Conservation (phyloP, 1,284 basidiomycete genomes). For the Cryptococcus sp. region DNA sequence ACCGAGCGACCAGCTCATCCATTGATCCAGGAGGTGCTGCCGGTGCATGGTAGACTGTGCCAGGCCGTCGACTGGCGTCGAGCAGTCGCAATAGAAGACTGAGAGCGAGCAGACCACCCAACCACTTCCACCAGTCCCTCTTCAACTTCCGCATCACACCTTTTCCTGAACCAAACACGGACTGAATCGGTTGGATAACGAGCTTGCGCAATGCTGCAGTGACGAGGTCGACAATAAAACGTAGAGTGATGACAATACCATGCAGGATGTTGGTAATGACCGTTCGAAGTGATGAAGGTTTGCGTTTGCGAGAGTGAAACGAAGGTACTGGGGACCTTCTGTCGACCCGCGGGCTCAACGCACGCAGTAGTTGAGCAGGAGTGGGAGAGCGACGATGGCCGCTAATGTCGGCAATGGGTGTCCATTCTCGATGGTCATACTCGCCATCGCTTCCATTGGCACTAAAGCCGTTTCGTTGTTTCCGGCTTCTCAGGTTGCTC, state of each 20-base stretch:
- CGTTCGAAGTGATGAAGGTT: slow-evolving; percentile 26
- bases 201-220: slow-evolving; percentile 10
- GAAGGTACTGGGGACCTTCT: slow-evolving; percentile 25
- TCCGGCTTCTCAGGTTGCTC: no score
- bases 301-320: slow-evolving; percentile 16
- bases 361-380: slow-evolving; percentile 31
- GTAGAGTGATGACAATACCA: slow-evolving; percentile 31
- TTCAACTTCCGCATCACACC: slow-evolving; percentile 14
- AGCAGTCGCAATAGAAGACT: slow-evolving; percentile 27
- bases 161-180: slow-evolving; percentile 17
- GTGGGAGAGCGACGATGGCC: slow-evolving; percentile 31
- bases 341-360: slow-evolving; percentile 26
- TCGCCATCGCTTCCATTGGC: slow-evolving; percentile 4
- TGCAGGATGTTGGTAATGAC: slow-evolving; percentile 38
- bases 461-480: no score
- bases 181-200: slow-evolving; percentile 19
- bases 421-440: slow-evolving; percentile 8
- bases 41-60: slow-evolving; percentile 50
- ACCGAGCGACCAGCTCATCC: slow-evolving; percentile 67
- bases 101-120: slow-evolving; percentile 27
- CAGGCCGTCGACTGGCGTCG: slow-evolving; percentile 34
- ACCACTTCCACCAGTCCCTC: slow-evolving; percentile 40
- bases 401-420: slow-evolving; percentile 8
- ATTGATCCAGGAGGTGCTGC: slow-evolving; percentile 66
- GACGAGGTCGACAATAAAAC: slow-evolving; percentile 29